These are phyloP conservation scores for Hylodesmum podocarpum DNA, from an alignment of 306 rosid species.

Conservation along the genomic window DNA sequence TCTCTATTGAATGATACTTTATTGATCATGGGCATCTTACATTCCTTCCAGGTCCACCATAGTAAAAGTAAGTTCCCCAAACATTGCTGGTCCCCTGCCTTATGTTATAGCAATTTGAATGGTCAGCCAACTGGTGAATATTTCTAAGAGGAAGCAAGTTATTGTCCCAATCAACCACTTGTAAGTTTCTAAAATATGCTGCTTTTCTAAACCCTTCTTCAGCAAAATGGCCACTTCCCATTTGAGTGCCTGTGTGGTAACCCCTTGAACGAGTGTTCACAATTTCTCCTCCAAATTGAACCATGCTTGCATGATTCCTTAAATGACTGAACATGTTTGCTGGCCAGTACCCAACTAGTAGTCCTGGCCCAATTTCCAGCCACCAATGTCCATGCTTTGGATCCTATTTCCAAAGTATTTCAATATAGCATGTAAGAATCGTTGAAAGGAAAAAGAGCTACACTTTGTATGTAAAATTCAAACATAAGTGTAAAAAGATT, in stretches of 20 bases:
- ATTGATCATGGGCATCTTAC: constrained; percentile 84
- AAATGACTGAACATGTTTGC: constrained; percentile 84
- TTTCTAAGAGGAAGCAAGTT: constrained; percentile 78
- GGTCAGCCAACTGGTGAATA: constrained; percentile 78
- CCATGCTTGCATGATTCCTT: constrained; percentile 87
- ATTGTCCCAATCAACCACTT: constrained; percentile 95
- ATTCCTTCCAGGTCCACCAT: constrained; percentile 98
- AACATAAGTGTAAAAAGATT: too few species aligned
- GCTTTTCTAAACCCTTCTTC: constrained; percentile 90
- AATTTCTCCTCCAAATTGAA: constrained; percentile 95
- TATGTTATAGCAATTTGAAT: constrained; percentile 80
- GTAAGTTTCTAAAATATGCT: constrained; percentile 87
- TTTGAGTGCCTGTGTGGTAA: constrained; percentile 84
- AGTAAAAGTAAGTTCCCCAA: constrained; percentile 96
- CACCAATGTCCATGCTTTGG: constrained; percentile 99
- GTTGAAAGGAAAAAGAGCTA: not conserved
- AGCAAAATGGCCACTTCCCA: constrained; percentile 99
- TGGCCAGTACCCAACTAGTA: constrained; percentile 95
- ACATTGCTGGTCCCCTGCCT: constrained; percentile 69
- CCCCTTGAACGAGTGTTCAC: constrained; percentile 82
- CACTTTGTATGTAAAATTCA: too few species aligned
- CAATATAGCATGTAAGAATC: not conserved
- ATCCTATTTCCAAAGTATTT: constrained; percentile 50
- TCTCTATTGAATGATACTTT: not conserved
- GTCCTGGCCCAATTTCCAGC: constrained; percentile 82